Evolutionary conservation across 768 basidiomycete species (phyloP).

Genomic region (Calocybe gangraenosa): DNA sequence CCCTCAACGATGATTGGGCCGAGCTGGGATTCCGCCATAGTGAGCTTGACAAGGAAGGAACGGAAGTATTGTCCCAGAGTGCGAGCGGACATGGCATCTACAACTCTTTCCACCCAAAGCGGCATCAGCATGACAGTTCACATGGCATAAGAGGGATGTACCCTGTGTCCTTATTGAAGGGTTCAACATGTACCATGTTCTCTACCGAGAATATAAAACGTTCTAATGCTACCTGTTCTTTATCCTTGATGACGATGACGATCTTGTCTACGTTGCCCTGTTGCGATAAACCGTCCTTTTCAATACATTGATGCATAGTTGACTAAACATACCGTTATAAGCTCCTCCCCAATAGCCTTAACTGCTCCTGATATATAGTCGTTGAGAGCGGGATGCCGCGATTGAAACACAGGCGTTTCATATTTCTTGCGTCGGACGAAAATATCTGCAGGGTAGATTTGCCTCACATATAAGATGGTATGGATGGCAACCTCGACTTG

Average conservation of each 20-base stretch:
- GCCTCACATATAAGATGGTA: constrained; percentile 85
- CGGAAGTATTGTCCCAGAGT: constrained; percentile 75
- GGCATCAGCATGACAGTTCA: not conserved
- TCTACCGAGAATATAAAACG: constrained; percentile 87
- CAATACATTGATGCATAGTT: not conserved
- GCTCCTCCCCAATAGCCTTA: constrained; percentile 76
- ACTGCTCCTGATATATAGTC: constrained; percentile 88
- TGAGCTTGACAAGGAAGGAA: constrained; percentile 78
- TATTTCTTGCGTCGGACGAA: constrained; percentile 89
- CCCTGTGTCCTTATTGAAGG: constrained; percentile 69
- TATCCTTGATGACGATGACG: constrained; percentile 80
- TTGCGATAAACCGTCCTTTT: not conserved
- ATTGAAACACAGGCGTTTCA: constrained; percentile 87
- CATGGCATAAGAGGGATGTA: constrained; percentile 21
- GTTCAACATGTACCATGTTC: constrained; percentile 70
- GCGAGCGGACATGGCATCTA: constrained; percentile 61
- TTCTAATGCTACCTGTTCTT: constrained; percentile 78
- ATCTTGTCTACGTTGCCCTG: constrained; percentile 81
- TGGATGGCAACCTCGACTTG: constrained; percentile 94
- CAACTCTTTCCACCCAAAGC: constrained; percentile 48
- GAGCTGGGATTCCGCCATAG: constrained; percentile 71
- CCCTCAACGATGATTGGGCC: constrained; percentile 52
- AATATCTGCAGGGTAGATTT: constrained; percentile 84
- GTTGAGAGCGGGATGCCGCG: constrained; percentile 84
- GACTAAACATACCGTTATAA: constrained; percentile 46